Percentiles rank a stretch among this genome's conserved stretches.
phyloP scores from a whole-genome alignment of 306 rosid genomes.

The Sphenostylis stenocarpa region DNA sequence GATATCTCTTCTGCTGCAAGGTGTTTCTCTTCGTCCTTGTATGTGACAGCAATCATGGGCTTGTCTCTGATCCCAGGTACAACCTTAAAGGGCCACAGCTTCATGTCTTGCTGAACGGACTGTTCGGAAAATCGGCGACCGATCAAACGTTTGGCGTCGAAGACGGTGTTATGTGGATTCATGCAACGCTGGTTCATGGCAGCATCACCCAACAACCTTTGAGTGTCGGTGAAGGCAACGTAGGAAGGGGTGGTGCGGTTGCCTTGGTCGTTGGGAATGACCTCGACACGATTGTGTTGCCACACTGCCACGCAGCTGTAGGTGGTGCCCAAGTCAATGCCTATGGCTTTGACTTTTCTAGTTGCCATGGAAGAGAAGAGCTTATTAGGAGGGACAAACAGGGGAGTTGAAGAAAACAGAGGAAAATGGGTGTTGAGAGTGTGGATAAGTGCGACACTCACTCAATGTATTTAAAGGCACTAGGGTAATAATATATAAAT shows the following conservation, averaged over 20 bases:
- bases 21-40: constrained; percentile 38
- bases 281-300: constrained; percentile 42
- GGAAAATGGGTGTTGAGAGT: not conserved
- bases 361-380: constrained; percentile 28
- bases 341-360: constrained; percentile 37
- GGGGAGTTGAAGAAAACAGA: not conserved
- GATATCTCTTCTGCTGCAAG: constrained; percentile 39
- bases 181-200: constrained; percentile 31
- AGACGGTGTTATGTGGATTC: constrained; percentile 40
- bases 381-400: not conserved
- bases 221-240: constrained; percentile 37
- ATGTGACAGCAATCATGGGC: constrained; percentile 30
- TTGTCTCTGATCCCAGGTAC: constrained; percentile 24
- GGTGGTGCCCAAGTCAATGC: constrained; percentile 51
- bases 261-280: constrained; percentile 49
- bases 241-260: constrained; percentile 44
- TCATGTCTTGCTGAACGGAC: constrained; percentile 36
- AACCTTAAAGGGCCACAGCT: constrained; percentile 46
- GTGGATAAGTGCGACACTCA: not conserved
- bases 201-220: constrained; percentile 39
- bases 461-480: not conserved
- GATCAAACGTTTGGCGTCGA: constrained; percentile 42
- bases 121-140: constrained; percentile 38
- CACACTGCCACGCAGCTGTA: constrained; percentile 46
- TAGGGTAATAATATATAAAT: too few species aligned